Percentiles rank a stretch among this genome's conserved stretches.
phyloP scores from a whole-genome alignment of 805 yeast species.

The Phaffomyces thermotolerans region DNA sequence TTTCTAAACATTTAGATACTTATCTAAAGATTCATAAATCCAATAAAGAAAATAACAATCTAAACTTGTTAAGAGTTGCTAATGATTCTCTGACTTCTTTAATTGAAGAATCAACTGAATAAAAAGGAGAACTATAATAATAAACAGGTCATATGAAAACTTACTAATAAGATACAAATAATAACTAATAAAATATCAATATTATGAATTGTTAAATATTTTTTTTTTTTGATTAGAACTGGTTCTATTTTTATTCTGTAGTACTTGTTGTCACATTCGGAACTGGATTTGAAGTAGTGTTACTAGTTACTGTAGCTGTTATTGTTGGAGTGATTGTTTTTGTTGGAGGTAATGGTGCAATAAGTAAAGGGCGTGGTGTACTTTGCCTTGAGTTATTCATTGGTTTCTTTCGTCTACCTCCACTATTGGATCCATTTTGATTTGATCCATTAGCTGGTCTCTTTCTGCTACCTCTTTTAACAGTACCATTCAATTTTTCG shows the following conservation, averaged over 20 bases:
- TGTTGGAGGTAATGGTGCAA: slow-evolving; percentile 2
- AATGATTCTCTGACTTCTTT: slow-evolving; percentile 1
- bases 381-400: not conserved
- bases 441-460: slow-evolving; percentile 15
- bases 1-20: slow-evolving; percentile 24
- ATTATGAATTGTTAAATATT: too few species aligned
- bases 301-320: not conserved
- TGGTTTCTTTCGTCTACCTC: not conserved
- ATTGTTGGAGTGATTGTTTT: not conserved
- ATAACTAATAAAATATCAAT: too few species aligned
- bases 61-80: slow-evolving; percentile 4
- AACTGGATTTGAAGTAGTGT: not conserved
- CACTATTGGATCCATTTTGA: not conserved
- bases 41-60: slow-evolving; percentile 5
- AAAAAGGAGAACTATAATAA: too few species aligned
- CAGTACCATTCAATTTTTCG: slow-evolving; percentile 39
- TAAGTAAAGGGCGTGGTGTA: slow-evolving; percentile 3
- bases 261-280: not conserved
- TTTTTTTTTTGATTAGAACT: too few species aligned
- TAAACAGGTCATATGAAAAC: too few species aligned
- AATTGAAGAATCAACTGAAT: too few species aligned
- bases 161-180: too few species aligned
- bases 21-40: slow-evolving; percentile 9
- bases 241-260: too few species aligned
- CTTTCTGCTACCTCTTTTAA: slow-evolving; percentile 27